Conservation (phyloP, 2,329 filamentous ascomycete species). For the Xylaria sp. region DNA sequence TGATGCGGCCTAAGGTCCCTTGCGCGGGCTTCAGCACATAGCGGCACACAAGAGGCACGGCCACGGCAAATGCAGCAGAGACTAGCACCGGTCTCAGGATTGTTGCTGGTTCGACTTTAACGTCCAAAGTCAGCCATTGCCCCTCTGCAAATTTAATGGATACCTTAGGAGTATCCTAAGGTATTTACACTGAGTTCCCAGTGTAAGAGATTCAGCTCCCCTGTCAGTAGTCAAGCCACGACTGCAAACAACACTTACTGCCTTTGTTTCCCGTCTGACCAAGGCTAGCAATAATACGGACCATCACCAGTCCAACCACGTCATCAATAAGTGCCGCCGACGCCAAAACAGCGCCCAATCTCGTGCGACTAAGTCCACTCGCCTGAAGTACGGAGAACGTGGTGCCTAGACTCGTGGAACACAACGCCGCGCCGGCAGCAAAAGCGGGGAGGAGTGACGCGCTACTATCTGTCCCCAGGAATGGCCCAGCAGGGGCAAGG, state of each 20-base stretch:
- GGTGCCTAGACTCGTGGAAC: constrained; percentile 51
- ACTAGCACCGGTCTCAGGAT: constrained; percentile 59
- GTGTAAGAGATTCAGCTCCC: not conserved
- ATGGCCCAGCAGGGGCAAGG: constrained; percentile 17
- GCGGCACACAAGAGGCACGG: constrained; percentile 59
- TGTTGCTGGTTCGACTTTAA: constrained; percentile 46
- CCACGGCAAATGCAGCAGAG: constrained; percentile 61
- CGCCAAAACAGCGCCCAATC: constrained; percentile 70
- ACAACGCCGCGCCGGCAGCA: constrained; percentile 48
- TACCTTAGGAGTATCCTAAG: too few species aligned
- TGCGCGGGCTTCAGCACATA: constrained; percentile 57
- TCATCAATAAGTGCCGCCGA: constrained; percentile 86
- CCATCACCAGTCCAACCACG: constrained; percentile 80
- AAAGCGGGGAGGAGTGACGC: constrained; percentile 67
- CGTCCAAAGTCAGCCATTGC: not conserved
- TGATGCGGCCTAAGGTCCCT: constrained; percentile 46
- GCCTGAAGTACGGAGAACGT: constrained; percentile 65
- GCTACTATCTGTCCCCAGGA: constrained; percentile 35
- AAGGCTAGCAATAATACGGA: constrained; percentile 77
- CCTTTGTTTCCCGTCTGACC: constrained; percentile 47
- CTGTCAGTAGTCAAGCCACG: constrained; percentile 1
- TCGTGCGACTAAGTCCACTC: constrained; percentile 55
- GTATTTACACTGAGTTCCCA: not conserved
- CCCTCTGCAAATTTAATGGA: not conserved
- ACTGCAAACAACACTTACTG: constrained; percentile 19